Base-by-base conservation (phyloP, 73 alveolate genomes). In the Uronychia binucleata region DNA sequence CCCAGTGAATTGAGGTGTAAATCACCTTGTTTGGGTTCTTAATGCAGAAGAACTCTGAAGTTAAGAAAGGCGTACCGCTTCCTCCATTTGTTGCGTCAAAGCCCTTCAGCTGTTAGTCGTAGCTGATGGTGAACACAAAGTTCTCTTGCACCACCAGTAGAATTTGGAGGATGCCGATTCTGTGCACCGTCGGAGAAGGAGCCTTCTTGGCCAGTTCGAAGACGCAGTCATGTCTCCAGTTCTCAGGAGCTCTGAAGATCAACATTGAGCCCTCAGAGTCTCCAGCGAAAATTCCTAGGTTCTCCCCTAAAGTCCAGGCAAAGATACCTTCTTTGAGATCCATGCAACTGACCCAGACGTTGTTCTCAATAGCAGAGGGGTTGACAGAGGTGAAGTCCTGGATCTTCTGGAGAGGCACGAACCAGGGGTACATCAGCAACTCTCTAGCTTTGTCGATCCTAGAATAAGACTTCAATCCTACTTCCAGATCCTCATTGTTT, bases 191-290 rank as follows among this genome's bases (percentile, higher is more conserved):
- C 28, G 89, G 93, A 27, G 91, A 88, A 14, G 80, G 31, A n/a
- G 57, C 58, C 34, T 91, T 91, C 87, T 92, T 94, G 30, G 93
- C 98, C 13, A 96, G 81, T 32, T 90, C 93, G 30, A 92, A 90
- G 26, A 81, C 92, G 31, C 90, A 85, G 33, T 85, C 87, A 74
- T 93, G 79, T 67, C 91, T 83, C 89, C 91, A 82, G 31, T 88
- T 84, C 14, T 91, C 96, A 57, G 94, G 91, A 0, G 92, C 90
- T 78, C 89, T 92, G 77, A 94, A 86, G 27, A 88, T 91, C 33
- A 91, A 95, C 81, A 94, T 79, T 14, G 97, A 86, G 32, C 99
- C 99, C 81, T 96, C 98, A 59, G 99, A 94, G 75, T 96, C 99
- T 30, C 98, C 99, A 14, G 97, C 97, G 75, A 88, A 96, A 1